Evolutionary conservation across 2,329 filamentous ascomycete genomes (phyloP).

Genomic region (Neodidymelliopsis sp.): DNA sequence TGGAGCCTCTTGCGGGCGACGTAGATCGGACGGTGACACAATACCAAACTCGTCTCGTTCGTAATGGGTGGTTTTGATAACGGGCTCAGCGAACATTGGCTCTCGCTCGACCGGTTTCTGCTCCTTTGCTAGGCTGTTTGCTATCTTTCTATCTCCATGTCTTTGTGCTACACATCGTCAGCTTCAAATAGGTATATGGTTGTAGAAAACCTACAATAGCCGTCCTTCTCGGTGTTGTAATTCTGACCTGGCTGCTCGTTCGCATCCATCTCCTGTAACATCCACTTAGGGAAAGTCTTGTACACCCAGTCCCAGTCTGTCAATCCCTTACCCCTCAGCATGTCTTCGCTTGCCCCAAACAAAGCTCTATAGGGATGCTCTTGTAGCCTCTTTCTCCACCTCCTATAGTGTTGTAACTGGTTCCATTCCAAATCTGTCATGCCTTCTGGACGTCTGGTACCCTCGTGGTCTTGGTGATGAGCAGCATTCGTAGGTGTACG

Average conservation of each 20-base stretch:
- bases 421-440: constrained; percentile 43
- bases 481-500: constrained; percentile 27
- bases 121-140: neutral
- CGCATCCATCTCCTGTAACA: constrained; percentile 37
- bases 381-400: constrained; percentile 44
- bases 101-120: constrained; percentile 3
- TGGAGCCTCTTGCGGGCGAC: constrained; percentile 33
- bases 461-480: constrained; percentile 32
- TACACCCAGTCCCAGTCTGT: constrained; percentile 42
- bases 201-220: neutral
- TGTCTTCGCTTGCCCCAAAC: constrained; percentile 51
- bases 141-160: constrained; percentile 2
- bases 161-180: constrained; percentile 2
- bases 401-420: constrained; percentile 36
- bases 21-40: constrained; percentile 42
- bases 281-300: constrained; percentile 42
- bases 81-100: constrained; percentile 25
- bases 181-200: neutral
- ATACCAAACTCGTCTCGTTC: constrained; percentile 31
- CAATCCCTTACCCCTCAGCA: constrained; percentile 42
- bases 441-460: constrained; percentile 26
- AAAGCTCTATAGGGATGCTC: constrained; percentile 54
- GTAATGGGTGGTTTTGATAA: constrained; percentile 22
- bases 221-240: neutral
- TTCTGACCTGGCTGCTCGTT: constrained; percentile 5